phyloP scores from a whole-genome alignment of 2,329 filamentous ascomycete genomes.

The Exophiala mesophila region DNA sequence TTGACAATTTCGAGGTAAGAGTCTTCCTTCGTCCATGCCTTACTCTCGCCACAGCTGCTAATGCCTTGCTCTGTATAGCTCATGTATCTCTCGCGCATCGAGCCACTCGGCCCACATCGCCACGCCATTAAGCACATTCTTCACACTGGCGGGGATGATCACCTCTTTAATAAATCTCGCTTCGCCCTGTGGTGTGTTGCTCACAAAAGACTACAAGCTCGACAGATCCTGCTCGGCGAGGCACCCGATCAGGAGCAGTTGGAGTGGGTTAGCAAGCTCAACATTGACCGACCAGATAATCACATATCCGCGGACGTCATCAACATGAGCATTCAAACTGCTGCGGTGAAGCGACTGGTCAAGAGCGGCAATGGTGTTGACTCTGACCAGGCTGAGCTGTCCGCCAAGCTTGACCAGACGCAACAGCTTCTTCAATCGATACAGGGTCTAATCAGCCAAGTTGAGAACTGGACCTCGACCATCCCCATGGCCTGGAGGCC shows the following conservation, averaged over 20 bases:
- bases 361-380: constrained; percentile 1
- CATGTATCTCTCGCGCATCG: constrained; percentile 9
- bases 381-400: not conserved
- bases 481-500: constrained; percentile 3
- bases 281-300: constrained; percentile 1
- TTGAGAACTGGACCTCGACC: constrained; percentile 6
- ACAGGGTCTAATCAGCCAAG: constrained; percentile 2
- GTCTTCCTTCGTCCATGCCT: not conserved
- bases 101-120: constrained; percentile 11
- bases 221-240: constrained; percentile 15
- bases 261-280: constrained; percentile 8
- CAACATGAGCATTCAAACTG: constrained; percentile 5
- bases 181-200: constrained; percentile 12
- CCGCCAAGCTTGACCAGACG: not conserved
- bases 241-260: constrained; percentile 7
- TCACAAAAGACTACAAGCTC: constrained; percentile 8
- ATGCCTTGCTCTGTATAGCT: constrained; percentile 1
- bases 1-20: constrained; percentile 15
- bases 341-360: constrained; percentile 4
- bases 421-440: not conserved
- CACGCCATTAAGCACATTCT: constrained; percentile 9
- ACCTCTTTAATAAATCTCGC: constrained; percentile 6
- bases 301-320: constrained; percentile 9
- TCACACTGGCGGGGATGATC: constrained; percentile 7
- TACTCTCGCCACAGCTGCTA: not conserved